phyloP scores from a whole-genome alignment of 164 flowering plant genomes.

The Dillenia turbinata region DNA sequence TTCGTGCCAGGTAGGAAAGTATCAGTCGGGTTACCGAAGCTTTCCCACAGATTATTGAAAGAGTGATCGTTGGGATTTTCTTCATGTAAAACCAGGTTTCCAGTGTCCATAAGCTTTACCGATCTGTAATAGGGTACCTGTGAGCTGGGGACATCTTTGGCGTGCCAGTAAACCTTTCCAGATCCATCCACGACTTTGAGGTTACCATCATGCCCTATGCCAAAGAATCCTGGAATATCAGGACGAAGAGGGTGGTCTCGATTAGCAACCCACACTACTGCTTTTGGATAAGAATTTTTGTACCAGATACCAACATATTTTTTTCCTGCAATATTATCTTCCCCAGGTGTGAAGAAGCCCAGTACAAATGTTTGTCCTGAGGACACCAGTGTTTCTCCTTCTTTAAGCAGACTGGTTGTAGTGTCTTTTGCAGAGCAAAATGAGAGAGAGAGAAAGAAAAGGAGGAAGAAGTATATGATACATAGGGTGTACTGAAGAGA shows the following conservation, averaged over 20 bases:
- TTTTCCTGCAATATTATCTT: not conserved
- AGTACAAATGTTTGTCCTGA: constrained; percentile 17
- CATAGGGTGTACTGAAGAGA: too few relatives aligned
- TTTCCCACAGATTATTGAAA: not conserved
- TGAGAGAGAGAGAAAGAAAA: not conserved
- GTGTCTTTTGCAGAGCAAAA: constrained; percentile 18
- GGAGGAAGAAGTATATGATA: too few relatives aligned
- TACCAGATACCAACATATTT: constrained; percentile 35
- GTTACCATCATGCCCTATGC: not conserved
- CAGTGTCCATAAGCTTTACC: constrained; percentile 4
- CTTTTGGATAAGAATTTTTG: constrained; percentile 8
- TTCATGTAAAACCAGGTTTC: not conserved
- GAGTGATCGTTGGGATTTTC: not conserved
- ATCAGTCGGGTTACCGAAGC: constrained; percentile 4
- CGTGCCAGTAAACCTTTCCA: not conserved
- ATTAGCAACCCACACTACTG: constrained; percentile 9
- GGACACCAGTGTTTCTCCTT: constrained; percentile 23
- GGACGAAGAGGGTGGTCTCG: not conserved
- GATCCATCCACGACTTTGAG: not conserved
- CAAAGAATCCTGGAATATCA: not conserved
- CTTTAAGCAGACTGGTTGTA: constrained; percentile 5
- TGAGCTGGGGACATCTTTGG: too few relatives aligned
- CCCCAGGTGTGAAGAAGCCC: constrained; percentile 20
- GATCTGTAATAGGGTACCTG: too few relatives aligned
- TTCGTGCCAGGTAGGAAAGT: constrained; percentile 9